Base-by-base conservation (phyloP, 345 rosid species). In the Aquilaria yunnanensis region DNA sequence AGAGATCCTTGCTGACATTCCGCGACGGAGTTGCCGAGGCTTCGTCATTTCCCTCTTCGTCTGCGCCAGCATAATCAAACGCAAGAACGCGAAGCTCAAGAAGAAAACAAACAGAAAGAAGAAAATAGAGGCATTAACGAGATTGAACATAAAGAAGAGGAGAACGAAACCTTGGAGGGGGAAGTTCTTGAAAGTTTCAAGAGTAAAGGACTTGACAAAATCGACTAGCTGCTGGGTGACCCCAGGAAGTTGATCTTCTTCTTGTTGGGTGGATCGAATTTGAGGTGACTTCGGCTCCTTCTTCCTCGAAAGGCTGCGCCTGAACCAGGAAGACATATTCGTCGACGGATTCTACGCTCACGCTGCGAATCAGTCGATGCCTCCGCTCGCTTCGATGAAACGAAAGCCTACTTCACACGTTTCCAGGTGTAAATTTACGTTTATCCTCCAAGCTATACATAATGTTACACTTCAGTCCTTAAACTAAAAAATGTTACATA, bases 181-280 rank as follows among this genome's bases (percentile, higher is more conserved):
- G 77, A 79, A 93, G 65, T 75, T 81, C 81, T 77, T 84, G 92
- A 93, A 93, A 37, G 83, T 86, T 11, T 90, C 96, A 12, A 79
- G 57, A 43, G 94, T 72, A 70, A 88, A 90, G 11, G 92, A 76
- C 76, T 79, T 83, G 64, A 84, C 74, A 47, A 73, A 75, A 72
- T 80, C 81, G 68, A 90, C 68, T 43, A 93, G 70, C 48, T 83
- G 74, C 47, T 75, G 81, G 29, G 92, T 93, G 61, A 93, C 66
- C 66, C 97, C 97, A 10, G 74, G 57, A 4, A 80, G 53, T 47
- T 80, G 83, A 47, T 81, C 86, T 45, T 72, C 72, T 1, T 37
- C 32, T 37, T 70, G 57, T 53, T 57, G 62, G 16, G 23, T 46
- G 10, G 41, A 33, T 56, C 63, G 33, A 48, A 54, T 37, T 9